Base-by-base conservation (phyloP, 148 eudicot species). In the Arctostaphylos glauca region DNA sequence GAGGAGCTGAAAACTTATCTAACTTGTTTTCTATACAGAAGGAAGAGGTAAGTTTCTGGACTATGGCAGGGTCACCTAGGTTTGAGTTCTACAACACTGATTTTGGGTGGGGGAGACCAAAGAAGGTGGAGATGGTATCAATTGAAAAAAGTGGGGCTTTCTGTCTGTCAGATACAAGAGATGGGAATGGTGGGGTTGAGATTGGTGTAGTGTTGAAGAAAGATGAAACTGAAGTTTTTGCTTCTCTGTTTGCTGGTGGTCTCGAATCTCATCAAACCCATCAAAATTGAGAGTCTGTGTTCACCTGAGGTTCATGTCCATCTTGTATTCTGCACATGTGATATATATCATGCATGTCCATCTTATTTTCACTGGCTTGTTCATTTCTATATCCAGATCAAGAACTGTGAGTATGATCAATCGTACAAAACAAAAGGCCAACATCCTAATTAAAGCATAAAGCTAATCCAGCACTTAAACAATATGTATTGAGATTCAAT, bases 31-130 rank as follows among this genome's bases (percentile, higher is more conserved):
- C 55, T 56, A 18, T 47, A 12, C 9, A 31, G 10, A 46, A 6
- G 59, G 2, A 60, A 14, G 52, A 53, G 5, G 58, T 31, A 31
- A 31, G 18, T 5, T 13, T 16, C 2, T 58, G 74, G 47, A 8
- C 46, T 14, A 74, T 74, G 5, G 84, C 46, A 0, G 58, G 84
- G 14, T 82, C 84, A 15, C 79, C 79, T 15, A 52, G 83, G n/a
- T 72, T 81, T 55, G 78, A 72, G 83, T 14, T 43, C 5, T 55
- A 54, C 25, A 43, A 56, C 6, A 46, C 60, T 7, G 83, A 81
- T 56, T 71, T 81, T 10, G 83, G 83, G 43, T 81, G 77, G 83
- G 83, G 83, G 38, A 72, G 43, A 46, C 83, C 77, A 5, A 71
- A 5, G 8, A 74, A 74, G 53, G 79, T 74, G 71, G 79, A 82